These are phyloP conservation scores for Tetrahymena thermophila DNA, from an alignment of 73 alveolate species.

Conservation along the genomic window DNA sequence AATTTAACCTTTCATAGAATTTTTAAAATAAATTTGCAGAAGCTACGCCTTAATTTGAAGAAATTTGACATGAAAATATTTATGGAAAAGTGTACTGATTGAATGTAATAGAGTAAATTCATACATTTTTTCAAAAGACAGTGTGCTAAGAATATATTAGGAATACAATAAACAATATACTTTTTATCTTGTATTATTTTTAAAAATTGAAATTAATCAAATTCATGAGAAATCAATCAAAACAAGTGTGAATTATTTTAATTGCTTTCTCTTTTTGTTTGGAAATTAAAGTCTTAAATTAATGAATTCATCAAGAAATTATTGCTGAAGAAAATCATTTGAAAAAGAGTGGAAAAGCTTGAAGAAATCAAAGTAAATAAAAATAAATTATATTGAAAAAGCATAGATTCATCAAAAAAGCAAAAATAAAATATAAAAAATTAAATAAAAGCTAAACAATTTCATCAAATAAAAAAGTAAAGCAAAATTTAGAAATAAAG, in stretches of 20 bases:
- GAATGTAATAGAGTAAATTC: neutral
- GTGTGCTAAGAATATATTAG: neutral
- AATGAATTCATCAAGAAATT: neutral
- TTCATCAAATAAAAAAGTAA: neutral
- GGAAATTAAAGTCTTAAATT: neutral
- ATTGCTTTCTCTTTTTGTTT: neutral
- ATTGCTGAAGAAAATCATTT: neutral
- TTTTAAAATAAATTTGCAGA: too few relatives aligned
- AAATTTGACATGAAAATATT: neutral
- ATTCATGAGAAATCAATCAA: neutral
- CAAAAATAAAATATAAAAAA: neutral
- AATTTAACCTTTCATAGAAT: neutral
- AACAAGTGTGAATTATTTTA: neutral
- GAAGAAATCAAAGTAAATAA: neutral
- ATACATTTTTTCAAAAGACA: neutral
- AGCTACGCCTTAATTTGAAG: too few relatives aligned
- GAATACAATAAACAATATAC: neutral
- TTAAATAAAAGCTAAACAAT: neutral
- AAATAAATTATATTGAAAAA: neutral
- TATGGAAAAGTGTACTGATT: neutral
- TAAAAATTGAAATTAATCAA: neutral
- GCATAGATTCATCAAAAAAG: neutral
- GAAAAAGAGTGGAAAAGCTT: neutral
- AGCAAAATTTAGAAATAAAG: neutral
- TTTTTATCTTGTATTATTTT: neutral